Conservation (phyloP, 495 filamentous ascomycete genomes). For the Talaromyces thailandensis region DNA sequence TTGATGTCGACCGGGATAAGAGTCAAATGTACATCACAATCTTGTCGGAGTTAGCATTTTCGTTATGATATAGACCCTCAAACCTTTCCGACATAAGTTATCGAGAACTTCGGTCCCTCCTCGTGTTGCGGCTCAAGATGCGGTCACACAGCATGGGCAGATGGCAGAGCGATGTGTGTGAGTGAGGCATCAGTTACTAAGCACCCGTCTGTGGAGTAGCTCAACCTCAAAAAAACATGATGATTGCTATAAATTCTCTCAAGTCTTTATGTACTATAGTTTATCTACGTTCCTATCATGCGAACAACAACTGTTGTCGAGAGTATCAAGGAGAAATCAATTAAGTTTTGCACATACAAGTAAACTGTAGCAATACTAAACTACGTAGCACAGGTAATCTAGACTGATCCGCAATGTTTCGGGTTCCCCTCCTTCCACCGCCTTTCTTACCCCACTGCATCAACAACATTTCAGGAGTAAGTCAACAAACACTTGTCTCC, state of each 20-base stretch:
- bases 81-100: background rate
- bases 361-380: background rate
- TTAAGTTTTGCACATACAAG: background rate
- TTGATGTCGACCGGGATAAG: background rate
- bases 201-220: background rate
- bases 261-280: background rate
- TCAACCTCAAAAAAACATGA: background rate
- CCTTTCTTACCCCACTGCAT: conserved; percentile 36
- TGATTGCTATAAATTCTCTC: background rate
- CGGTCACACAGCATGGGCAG: too few relatives aligned
- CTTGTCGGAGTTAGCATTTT: background rate
- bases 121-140: too few relatives aligned
- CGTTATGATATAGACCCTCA: background rate
- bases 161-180: background rate
- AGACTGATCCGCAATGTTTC: background rate
- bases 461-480: conserved; percentile 10
- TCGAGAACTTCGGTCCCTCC: background rate
- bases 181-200: background rate
- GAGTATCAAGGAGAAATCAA: background rate
- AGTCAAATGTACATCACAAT: background rate
- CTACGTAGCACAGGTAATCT: background rate
- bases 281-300: background rate
- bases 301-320: background rate
- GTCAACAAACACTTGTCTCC: conserved; percentile 1
- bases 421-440: conserved; percentile 32